phyloP scores from a whole-genome alignment of 208 protist genomes.

The Leishmania arabica region DNA sequence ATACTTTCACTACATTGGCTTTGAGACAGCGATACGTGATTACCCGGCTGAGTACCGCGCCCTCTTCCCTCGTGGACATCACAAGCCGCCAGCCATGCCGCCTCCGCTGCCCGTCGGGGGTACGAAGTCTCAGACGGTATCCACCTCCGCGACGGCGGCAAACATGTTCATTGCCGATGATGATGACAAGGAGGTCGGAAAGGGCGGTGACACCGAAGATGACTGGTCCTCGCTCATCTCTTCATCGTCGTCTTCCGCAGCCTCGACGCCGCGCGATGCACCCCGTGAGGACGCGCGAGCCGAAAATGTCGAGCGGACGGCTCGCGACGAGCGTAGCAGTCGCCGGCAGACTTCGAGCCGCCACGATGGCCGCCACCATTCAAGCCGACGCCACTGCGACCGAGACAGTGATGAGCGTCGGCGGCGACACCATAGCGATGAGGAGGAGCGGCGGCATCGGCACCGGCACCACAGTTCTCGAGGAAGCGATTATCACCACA shows the following conservation, averaged over 20 bases:
- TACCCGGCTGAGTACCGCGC: conserved; percentile 65
- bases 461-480: conserved; percentile 12
- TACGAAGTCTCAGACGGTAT: neutral
- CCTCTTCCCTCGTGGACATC: conserved; percentile 41
- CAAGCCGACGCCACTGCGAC: conserved; percentile 28
- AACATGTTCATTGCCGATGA: conserved; percentile 34
- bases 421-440: conserved; percentile 22
- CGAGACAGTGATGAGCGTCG: conserved; percentile 25
- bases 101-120: conserved; percentile 5
- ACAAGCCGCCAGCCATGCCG: conserved; percentile 9
- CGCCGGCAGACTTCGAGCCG: conserved; percentile 15
- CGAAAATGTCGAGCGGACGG: conserved; percentile 3
- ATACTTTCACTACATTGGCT: conserved; percentile 86
- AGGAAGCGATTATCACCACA: conserved; percentile 4
- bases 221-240: conserved; percentile 25
- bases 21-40: conserved; percentile 48
- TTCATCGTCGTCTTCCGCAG: conserved; percentile 21
- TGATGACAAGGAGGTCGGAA: conserved; percentile 1
- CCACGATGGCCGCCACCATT: conserved; percentile 15
- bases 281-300: neutral
- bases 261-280: neutral
- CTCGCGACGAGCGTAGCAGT: conserved; percentile 11
- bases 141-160: conserved; percentile 22
- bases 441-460: conserved; percentile 5
- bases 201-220: conserved; percentile 8